A percentile compares a stretch with the other conserved stretches of the same genome.
Conservation (phyloP, 78 protist genomes). For the Dictyostelium capitatum region DNA sequence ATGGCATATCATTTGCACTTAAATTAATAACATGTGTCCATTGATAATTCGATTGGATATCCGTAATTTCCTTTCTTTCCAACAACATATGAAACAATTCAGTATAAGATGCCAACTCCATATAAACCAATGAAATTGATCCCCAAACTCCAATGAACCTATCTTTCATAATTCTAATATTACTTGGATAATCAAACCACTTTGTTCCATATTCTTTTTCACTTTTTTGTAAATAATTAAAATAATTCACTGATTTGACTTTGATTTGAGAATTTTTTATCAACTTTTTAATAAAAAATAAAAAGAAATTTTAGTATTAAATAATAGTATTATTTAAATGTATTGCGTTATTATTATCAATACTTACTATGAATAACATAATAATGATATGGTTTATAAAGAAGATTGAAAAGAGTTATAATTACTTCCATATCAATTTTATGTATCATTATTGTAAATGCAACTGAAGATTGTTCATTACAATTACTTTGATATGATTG, state of each 20-base stretch:
- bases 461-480: constrained; percentile 3
- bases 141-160: constrained; percentile 37
- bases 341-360: background rate
- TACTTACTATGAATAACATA: constrained; percentile 27
- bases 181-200: constrained; percentile 6
- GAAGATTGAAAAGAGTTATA: background rate
- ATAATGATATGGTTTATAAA: constrained; percentile 35
- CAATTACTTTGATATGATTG: too few relatives aligned
- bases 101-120: constrained; percentile 22
- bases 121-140: constrained; percentile 29
- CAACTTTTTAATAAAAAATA: too few relatives aligned
- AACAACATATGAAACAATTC: constrained; percentile 32
- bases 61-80: background rate
- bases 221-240: too few relatives aligned
- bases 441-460: background rate
- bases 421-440: background rate
- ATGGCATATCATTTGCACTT: constrained; percentile 47
- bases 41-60: too few relatives aligned
- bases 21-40: constrained; percentile 43
- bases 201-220: background rate
- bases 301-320: too few relatives aligned
- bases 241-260: too few relatives aligned
- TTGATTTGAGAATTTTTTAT: too few relatives aligned
- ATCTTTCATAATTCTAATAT: constrained; percentile 13
- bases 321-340: too few relatives aligned